phyloP scores from a whole-genome alignment of 2,329 filamentous ascomycete genomes.

The Westerdykella aurantiaca region DNA sequence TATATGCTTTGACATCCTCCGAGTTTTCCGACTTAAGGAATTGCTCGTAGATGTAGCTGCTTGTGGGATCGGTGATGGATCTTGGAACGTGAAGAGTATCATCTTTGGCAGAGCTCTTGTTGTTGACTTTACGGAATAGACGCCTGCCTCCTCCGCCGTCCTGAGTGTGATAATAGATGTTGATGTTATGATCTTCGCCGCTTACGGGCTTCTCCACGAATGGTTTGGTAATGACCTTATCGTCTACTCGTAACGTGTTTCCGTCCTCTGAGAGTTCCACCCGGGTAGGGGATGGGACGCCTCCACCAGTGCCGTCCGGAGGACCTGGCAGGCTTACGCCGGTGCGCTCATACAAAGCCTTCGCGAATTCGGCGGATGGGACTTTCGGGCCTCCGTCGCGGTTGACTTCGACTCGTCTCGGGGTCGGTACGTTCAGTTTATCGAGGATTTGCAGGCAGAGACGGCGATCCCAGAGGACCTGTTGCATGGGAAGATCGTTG shows the following conservation, averaged over 20 bases:
- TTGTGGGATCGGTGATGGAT: conserved; percentile 70
- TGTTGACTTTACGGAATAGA: conserved; percentile 94
- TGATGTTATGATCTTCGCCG: conserved; percentile 97
- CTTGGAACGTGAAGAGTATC: conserved; percentile 69
- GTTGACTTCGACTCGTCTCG: conserved; percentile 81
- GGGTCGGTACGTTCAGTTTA: conserved; percentile 82
- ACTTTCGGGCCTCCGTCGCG: conserved; percentile 83
- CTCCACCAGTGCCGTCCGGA: conserved; percentile 60
- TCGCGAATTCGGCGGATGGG: conserved; percentile 71
- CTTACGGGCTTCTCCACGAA: conserved; percentile 99
- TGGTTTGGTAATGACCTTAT: conserved; percentile 73
- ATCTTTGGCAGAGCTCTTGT: conserved; percentile 96
- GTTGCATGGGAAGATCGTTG: conserved; percentile 96
- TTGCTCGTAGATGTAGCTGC: conserved; percentile 94
- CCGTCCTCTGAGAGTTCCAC: conserved; percentile 87
- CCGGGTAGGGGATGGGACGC: conserved; percentile 52
- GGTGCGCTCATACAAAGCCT: conserved; percentile 73
- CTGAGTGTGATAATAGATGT: conserved; percentile 90
- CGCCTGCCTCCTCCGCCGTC: conserved; percentile 84
- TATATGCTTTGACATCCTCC: conserved; percentile 98
- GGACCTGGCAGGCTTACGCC: conserved; percentile 69
- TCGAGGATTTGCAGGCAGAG: conserved; percentile 85
- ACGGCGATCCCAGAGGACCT: conserved; percentile 90
- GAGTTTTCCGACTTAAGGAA: conserved; percentile 96
- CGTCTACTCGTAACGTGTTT: conserved; percentile 84